Percentiles rank a stretch among this genome's conserved stretches.
phyloP scores from a whole-genome alignment of 2,329 filamentous ascomycete genomes.

The Zasmidium cellare region DNA sequence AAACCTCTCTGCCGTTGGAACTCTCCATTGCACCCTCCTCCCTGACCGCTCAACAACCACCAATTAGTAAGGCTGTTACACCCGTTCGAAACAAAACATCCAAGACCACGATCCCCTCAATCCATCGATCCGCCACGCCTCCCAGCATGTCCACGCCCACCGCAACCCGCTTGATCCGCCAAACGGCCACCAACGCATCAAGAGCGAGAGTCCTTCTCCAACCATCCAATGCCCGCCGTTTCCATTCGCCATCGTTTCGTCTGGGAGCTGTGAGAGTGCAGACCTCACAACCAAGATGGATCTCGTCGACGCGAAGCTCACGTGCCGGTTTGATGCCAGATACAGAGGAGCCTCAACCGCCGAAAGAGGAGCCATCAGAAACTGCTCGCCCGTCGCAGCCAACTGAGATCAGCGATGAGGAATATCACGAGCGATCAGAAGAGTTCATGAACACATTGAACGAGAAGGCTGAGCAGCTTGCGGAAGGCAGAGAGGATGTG shows the following conservation, averaged over 20 bases:
- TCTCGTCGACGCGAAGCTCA: constrained; percentile 18
- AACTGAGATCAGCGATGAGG: constrained; percentile 64
- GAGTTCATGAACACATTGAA: constrained; percentile 66
- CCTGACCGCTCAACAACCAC: background rate
- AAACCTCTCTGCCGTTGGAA: background rate
- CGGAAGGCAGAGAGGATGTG: constrained; percentile 72
- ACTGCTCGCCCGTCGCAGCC: constrained; percentile 46
- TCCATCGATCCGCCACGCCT: background rate
- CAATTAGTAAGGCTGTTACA: background rate
- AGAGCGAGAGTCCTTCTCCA: constrained; percentile 18
- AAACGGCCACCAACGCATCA: constrained; percentile 19
- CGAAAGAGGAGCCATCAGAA: constrained; percentile 34
- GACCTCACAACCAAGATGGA: constrained; percentile 18
- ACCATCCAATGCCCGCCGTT: constrained; percentile 9
- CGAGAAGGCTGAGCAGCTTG: constrained; percentile 66
- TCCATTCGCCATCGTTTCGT: constrained; percentile 5
- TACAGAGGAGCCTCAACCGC: constrained; percentile 41
- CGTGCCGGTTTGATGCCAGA: constrained; percentile 45
- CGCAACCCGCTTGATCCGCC: constrained; percentile 24
- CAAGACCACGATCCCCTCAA: background rate
- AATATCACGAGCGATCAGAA: constrained; percentile 80
- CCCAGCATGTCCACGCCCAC: constrained; percentile 28
- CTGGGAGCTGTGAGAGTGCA: constrained; percentile 10
- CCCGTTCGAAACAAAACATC: background rate
- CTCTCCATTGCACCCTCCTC: background rate